Evolutionary conservation across 148 eudicot genomes (phyloP), one percentile per base, ranked within the genome.

Genomic region (Amaranthus palmeri): DNA sequence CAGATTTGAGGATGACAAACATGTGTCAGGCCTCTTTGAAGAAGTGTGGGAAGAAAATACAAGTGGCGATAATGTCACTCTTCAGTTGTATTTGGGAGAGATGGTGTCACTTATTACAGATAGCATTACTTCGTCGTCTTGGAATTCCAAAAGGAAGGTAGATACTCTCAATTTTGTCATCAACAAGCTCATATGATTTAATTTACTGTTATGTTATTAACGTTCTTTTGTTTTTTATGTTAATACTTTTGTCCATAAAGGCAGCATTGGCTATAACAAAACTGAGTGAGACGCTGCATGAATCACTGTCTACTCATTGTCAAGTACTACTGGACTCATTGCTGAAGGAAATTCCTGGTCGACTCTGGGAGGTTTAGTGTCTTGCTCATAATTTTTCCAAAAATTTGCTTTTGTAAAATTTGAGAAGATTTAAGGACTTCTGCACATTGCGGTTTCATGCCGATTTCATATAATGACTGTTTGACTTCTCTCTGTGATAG

Each of bases 1-100:
- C 83, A 93, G 98, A 80, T 93, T 91, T 86, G 98, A 93, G 80
- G 98, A 93, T 80, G 96, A 93, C 70, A 91, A 93, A 85, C 76
- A 76, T 56, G 86, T 91, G 47, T 84, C 98, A 71, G 79, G 80
- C 68, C 80, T 93, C 63, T 93, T 86, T 75, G 96, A 89, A 75
- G 98, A 93, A 65, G 70, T 93, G 73, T 93, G 98, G 97, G 98
- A 91, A 76, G 97, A 93, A 83, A 93, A 83, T 72, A 91, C 93
- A 76, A 85, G 91, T 83, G 88, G 90, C 67, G 98, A 91, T 82
- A 76, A 91, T 76, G 78, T 86, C 77, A 91, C 96, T 13, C 93
- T 93, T 76, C 98, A 93, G 64, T 77, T 93, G 60, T 93, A 89
- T 79, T 60, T 91, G 71, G 93, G 83, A 73, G 98, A 93, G 86